Base-by-base conservation (phyloP, 2,329 filamentous ascomycete genomes). In the Gaeumannomyces sp. region DNA sequence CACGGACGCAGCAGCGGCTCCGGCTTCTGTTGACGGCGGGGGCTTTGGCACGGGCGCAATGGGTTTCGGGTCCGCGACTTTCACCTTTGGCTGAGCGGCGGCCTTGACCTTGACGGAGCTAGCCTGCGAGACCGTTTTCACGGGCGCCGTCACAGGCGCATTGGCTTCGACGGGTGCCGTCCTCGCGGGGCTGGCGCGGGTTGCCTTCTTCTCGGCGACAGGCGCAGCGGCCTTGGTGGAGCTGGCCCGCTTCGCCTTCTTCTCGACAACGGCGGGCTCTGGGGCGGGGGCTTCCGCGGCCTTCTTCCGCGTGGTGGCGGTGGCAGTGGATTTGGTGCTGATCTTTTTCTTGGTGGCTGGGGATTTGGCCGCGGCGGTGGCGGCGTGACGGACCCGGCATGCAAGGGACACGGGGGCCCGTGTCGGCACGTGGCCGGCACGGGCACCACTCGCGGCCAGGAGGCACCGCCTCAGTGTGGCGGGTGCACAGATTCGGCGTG, bases 251-350 rank as follows among this genome's bases (percentile, higher is more conserved):
- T 28, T 60, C 29, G 59, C 38, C 29, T 61, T 61, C n/a, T 38
- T 61, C 29, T 35, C 59, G 22, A 27, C 31, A 10, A 29, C 19
- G 33, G 31, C 16, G 22, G 50, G 6, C 29, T 63, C 60, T 16
- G 29, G 28, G 22, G 45, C 19, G 7, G 50, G 13, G 2, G 7
- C 53, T 22, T 19, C 50, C 11, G 61, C 45, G n/a, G 61, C 61
- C 62, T 63, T 58, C 35, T 63, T 63, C 62, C 22, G 45, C 14
- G 61, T 57, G 53, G 25, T 11, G 7, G 35, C n/a, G 60, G 60
- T 19, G 22, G 60, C 31, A 6, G 60, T 8, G n/a, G 60, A 28
- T 27, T 61, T 28, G 60, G 16, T 38, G 31, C 33, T 61, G 35
- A 10, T 35, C 60, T 61, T 61, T 31, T 22, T 35, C 60, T 61